These are phyloP conservation scores for Colletotrichum brevisporum DNA, from an alignment of 2,329 filamentous ascomycete genomes.

Conservation along the genomic window DNA sequence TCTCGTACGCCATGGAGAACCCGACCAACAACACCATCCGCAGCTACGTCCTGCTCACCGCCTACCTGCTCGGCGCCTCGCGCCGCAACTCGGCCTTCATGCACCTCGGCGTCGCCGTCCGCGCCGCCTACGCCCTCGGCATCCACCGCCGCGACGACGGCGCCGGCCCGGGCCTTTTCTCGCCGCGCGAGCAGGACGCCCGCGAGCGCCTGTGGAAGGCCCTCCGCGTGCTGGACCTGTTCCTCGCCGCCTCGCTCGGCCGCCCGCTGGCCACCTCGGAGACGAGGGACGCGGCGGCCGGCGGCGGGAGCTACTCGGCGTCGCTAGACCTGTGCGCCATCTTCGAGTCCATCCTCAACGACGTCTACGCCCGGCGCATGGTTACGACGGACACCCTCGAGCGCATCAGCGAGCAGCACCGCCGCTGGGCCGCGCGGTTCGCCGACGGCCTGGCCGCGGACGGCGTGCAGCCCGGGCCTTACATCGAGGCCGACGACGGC, in stretches of 20 bases:
- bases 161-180: constrained; percentile 44
- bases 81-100: constrained; percentile 55
- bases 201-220: constrained; percentile 52
- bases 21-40: constrained; percentile 52
- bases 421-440: constrained; percentile 45
- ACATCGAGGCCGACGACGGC: constrained; percentile 38
- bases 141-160: constrained; percentile 48
- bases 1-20: constrained; percentile 52
- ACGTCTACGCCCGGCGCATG: constrained; percentile 52
- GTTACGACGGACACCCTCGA: constrained; percentile 46
- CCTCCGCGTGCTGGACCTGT: constrained; percentile 51
- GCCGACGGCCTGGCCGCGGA: constrained; percentile 41
- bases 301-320: constrained; percentile 44
- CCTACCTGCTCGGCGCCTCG: constrained; percentile 53
- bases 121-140: constrained; percentile 54
- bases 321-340: constrained; percentile 53
- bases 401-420: constrained; percentile 46
- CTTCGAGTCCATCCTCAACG: constrained; percentile 52
- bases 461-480: constrained; percentile 37
- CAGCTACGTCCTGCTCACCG: constrained; percentile 52
- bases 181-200: constrained; percentile 42
- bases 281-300: constrained; percentile 41
- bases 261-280: constrained; percentile 52
- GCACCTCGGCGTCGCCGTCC: constrained; percentile 54
- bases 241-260: constrained; percentile 51